Evolutionary conservation across 192 early-diverging fungal species (phyloP), one percentile per base, ranked within the genome.

Genomic region (Coemansia sp.): DNA sequence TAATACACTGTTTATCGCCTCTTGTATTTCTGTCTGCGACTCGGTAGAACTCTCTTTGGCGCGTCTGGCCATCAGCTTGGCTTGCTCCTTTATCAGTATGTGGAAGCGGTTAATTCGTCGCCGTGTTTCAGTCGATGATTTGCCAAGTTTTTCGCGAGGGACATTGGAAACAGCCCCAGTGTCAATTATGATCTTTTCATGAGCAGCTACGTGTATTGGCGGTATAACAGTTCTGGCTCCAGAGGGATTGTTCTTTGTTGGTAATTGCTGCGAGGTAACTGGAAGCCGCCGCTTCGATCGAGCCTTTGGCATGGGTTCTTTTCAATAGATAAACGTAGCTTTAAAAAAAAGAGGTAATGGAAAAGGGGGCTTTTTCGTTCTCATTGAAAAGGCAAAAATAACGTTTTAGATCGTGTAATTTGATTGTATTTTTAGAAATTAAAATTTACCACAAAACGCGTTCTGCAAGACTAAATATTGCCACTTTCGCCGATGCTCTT

Each of bases 31-130:
- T 9, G 63, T 30, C 16, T 69, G 9, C 13, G 84, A 78, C 13
- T 70, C 76, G 8, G 77, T 55, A 51, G 78, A 77, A 39, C 64
- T 64, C 2, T 46, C 52, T 8, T 64, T 78, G 66, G 31, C 43
- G 53, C 37, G 58, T 35, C 7, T 42, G 16, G 66, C 34, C 12
- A 52, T 61, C 43, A 72, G 77, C 34, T 86, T 84, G 6, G 90
- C 79, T 30, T 91, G 84, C 65, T 88, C 78, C 63, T 94, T 94
- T 53, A 90, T 91, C 29, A 94, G 85, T 26, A 88, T 86, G 75
- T 94, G 93, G 72, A 89, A 94, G 34, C 81, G 83, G 51, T 89
- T 85, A 71, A 94, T 94, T 34, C 90, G 73, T 16, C 86, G 83
- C 52, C 86, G 86, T 0, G 88, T 90, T 31, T 87, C 88, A 25